Base-by-base conservation (phyloP, 805 yeast species). In the Yarrowia hollandica region DNA sequence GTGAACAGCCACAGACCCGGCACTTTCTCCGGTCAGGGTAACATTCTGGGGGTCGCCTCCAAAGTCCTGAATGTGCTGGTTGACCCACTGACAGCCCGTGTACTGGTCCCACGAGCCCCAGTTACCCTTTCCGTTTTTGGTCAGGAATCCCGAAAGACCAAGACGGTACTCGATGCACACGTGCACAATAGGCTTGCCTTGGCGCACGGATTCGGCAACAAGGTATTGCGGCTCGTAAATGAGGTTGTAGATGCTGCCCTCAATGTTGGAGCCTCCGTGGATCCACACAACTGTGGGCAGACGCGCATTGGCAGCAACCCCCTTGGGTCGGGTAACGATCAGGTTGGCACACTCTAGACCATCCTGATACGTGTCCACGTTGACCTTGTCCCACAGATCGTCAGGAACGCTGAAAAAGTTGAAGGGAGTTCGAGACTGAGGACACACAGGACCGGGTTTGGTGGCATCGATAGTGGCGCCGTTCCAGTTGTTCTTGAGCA, bases 401-500 rank as follows among this genome's bases (percentile, higher is more conserved):
- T 94, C 94, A 91, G 88, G 88, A 54, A 88, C 70, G 4, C 94
- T 92, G 1, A 90, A 56, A 35, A 34, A 34, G 35, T 61, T 41
- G 46, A 59, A 44, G 9, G 55, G 54, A 9, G 35, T 8, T 15
- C 21, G 35, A 5, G 61, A n/a, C 31, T 42, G 44, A 23, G 59
- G 34, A 21, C 25, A 25, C 12, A 60, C 38, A 6, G 59, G 50
- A 0, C 59, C 59, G 7, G 16, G 14, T 11, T 55, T 30, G n/a
- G 50, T 55, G 19, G 23, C 48, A 22, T 55, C 50, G 19, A 41
- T 41, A 2, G n/a, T 4, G 7, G 37, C 39, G 7, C 59, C 52
- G 28, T 55, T 21, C 48, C 50, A 41, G 33, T 55, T 39, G 23
- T 21, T 16, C 8, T 39, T 39, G 18, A 55, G 11, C 8, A 30